Base-by-base conservation (phyloP, 768 basidiomycete species). In the Tulasnella sp. region DNA sequence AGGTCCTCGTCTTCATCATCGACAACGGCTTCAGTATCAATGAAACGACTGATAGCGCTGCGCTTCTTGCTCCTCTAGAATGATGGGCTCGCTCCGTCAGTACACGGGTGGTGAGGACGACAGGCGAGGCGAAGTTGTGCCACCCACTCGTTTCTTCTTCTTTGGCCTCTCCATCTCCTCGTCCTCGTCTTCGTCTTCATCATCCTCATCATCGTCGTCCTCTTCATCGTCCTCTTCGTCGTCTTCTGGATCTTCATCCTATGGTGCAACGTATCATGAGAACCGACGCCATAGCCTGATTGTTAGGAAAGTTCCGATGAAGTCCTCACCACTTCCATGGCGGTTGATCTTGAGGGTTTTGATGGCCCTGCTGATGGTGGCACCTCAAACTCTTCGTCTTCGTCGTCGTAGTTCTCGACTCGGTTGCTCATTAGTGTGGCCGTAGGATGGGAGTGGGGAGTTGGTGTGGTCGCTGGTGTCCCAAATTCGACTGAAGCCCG, bases 1-100 rank as follows among this genome's bases (percentile, higher is more conserved):
- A 93, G 93, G 36, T 98, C 98, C 46, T 98, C 97, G 4, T 98
- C 98, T 27, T 99, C 98, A 40, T 98, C 96, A 82, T 96, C 96
- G 27, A 97, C 97, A 84, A 96, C 95, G 77, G 96, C 96, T 86
- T 97, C 95, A 79, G 97, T 89, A 90, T 99, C 98, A 82, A 99
- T 88, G 92, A 96, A 99, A 81, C 92, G 92, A 84, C 91, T 93
- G 36, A 90, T 89, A 24, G 88, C 87, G 77, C 86, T 86, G 74
- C 81, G 78, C 81, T 90, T 80, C 80, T 84, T 77, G 31, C 83
- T 83, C 80, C 82, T 82, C 80, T 83, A 92, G 80, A 91, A 90
- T 80, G 91, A 92, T 76, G 73, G 68, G 71, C 80, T 74, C 46
- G 62, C 31, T 38, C 77, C 73, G 40, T 62, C 39, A 27, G 16